Evolutionary conservation across 2,329 filamentous ascomycete species (phyloP), one percentile per base, ranked within the genome.

Genomic region (Herpotrichia juniperi): DNA sequence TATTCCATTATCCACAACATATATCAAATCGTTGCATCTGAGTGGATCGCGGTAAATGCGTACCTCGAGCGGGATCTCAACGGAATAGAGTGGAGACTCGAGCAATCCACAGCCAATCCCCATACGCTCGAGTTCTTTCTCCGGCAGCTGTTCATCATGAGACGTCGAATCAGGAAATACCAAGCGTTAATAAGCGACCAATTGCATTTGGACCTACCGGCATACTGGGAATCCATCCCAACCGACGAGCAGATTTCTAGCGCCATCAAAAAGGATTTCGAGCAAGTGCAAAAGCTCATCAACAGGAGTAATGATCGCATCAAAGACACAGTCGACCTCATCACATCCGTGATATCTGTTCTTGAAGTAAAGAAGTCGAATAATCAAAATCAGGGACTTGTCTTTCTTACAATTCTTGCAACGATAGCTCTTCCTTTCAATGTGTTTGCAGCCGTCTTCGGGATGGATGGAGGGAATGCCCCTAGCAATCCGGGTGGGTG

Each of bases 271-370:
- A 9, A 22, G 7, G 46, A 42, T 26, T 34, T 49, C 26, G 8
- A 31, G 17, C 46, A 49, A 34, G 46, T 49, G 6, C 46, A 42
- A 16, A 37, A 42, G 11, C 25, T 42, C n/a, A 49, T 49, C 9
- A 24, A 30, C 16, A 7, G 22, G 4, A 49, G 34, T 19, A 40
- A 49, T 25, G 46, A 43, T 10, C 46, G 46, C 16, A 49, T 49
- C 22, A 28, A 35, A 6, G 35, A 49, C n/a, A 49, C 46, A 3
- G 35, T 40, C 12, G 11, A 16, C 4, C 46, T 49, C 16, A 49
- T 49, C 26, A 49, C 46, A n/a, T 49, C 46, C 7, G n/a, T 49
- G 16, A 49, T 49, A 22, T 42, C 39, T 3, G 46, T 49, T 12
- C 19, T 49, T 9, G 46, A 42, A 22, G 46, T 35, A 14, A 42